Evolutionary conservation across 2,329 filamentous ascomycete genomes (phyloP).

Genomic region (Microcera coccophila): DNA sequence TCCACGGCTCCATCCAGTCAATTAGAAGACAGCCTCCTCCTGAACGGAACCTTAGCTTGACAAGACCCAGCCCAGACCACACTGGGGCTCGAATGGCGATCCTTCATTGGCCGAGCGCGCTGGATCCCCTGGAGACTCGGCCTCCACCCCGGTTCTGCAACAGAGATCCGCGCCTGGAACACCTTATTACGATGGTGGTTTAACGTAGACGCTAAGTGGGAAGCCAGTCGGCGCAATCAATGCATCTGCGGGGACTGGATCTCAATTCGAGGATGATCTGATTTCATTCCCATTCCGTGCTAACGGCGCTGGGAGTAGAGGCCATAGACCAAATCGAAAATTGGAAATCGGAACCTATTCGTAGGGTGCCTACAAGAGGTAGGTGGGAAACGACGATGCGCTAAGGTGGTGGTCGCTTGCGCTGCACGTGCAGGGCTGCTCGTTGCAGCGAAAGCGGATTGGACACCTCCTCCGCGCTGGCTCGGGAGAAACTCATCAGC

Average conservation of each 20-base stretch:
- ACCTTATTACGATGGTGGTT: too few species aligned
- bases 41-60: neutral
- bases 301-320: too few species aligned
- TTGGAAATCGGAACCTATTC: too few species aligned
- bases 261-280: too few species aligned
- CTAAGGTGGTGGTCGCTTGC: conserved; percentile 9
- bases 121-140: neutral
- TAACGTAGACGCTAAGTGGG: neutral
- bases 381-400: neutral
- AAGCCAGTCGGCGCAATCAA: too few species aligned
- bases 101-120: neutral
- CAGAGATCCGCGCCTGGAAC: too few species aligned
- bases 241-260: too few species aligned
- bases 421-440: conserved; percentile 24
- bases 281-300: too few species aligned
- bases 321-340: too few species aligned
- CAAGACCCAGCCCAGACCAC: neutral
- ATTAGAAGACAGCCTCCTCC: neutral
- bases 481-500: conserved; percentile 23
- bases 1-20: neutral
- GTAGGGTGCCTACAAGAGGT: too few species aligned
- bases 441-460: conserved; percentile 29
- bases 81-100: neutral
- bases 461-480: conserved; percentile 25
- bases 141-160: neutral